These are phyloP conservation scores for Volvox carteri DNA, from an alignment of 163 green algal genomes.

Conservation along the genomic window DNA sequence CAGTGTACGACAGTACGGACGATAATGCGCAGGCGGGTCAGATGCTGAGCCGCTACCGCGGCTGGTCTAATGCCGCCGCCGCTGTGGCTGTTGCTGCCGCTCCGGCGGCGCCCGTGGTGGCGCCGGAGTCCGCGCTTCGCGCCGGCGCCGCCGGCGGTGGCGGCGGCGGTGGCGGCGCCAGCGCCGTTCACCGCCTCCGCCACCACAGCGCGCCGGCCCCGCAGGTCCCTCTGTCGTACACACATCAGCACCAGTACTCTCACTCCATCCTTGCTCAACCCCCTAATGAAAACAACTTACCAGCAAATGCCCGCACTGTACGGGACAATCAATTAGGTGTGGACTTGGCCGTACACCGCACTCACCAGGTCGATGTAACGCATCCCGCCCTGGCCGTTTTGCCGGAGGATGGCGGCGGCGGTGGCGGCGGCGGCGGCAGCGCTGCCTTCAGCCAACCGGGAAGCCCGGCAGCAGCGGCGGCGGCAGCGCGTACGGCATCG, in stretches of 20 bases:
- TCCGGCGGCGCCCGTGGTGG: background rate
- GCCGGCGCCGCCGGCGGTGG: too few relatives aligned
- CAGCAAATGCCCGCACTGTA: too few relatives aligned
- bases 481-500: background rate
- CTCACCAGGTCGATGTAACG: background rate
- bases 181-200: background rate
- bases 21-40: conserved; percentile 13
- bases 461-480: background rate
- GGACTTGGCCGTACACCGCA: background rate
- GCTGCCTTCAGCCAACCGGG: background rate
- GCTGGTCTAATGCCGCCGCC: background rate
- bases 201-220: background rate
- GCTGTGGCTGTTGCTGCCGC: background rate
- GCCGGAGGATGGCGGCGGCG: background rate
- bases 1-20: conserved; percentile 43
- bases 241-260: background rate
- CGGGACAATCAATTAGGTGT: background rate
- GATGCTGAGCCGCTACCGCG: background rate
- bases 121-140: too few relatives aligned
- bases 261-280: too few relatives aligned
- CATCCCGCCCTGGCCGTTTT: background rate
- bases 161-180: background rate
- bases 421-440: background rate
- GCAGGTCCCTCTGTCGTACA: background rate
- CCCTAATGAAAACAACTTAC: too few relatives aligned